Conservation (phyloP, 1,284 basidiomycete genomes). For the Sanguinoderma infundibulare region DNA sequence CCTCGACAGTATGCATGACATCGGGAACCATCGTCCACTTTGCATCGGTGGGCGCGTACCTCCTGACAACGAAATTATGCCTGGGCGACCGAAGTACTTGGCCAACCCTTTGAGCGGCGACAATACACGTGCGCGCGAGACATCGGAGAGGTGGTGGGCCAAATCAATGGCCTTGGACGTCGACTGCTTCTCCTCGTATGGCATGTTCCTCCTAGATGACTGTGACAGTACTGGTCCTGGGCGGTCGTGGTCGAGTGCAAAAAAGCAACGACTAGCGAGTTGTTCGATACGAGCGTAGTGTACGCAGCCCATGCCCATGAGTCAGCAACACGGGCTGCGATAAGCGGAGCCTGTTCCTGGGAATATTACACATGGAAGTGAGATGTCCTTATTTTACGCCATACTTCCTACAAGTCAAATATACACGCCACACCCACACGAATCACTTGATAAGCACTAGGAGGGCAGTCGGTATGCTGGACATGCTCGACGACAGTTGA, state of each 20-base stretch:
- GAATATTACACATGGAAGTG: background rate
- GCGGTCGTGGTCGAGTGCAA: constrained; percentile 3
- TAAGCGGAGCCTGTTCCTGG: background rate
- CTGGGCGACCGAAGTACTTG: constrained; percentile 56
- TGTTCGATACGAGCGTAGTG: background rate
- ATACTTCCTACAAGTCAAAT: too few relatives aligned
- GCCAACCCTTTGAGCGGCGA: constrained; percentile 71
- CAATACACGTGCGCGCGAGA: constrained; percentile 53
- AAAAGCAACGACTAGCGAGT: background rate
- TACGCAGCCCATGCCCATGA: background rate
- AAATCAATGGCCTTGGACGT: constrained; percentile 63
- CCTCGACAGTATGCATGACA: background rate
- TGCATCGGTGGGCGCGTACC: constrained; percentile 41
- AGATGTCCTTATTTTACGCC: too few relatives aligned
- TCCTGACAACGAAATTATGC: constrained; percentile 60
- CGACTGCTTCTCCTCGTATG: constrained; percentile 37
- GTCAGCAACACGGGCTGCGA: background rate
- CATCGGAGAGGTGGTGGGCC: constrained; percentile 59
- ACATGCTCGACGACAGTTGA: too few relatives aligned
- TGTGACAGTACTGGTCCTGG: constrained; percentile 17
- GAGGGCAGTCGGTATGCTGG: too few relatives aligned
- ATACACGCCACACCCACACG: too few relatives aligned
- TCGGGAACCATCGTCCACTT: background rate
- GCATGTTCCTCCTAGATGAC: constrained; percentile 15
- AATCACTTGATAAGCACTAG: too few relatives aligned